Evolutionary conservation across 176 grass and related monocot genomes (phyloP), one percentile per base, ranked within the genome.

Genomic region (Bothriochloa decipiens): DNA sequence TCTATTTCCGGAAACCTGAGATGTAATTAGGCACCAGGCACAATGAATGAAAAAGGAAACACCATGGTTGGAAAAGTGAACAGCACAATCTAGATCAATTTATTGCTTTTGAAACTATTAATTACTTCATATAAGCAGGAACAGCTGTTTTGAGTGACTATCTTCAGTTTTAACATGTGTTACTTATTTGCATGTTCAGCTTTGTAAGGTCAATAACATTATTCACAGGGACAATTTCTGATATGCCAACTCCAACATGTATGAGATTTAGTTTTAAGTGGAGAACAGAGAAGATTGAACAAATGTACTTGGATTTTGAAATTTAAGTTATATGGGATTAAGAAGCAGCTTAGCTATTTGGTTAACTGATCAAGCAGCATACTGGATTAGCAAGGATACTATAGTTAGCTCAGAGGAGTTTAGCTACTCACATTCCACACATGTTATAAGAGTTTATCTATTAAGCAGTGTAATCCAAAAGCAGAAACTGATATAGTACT

Each of bases 331-430:
- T 25, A 36, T 18, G 41, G 27, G 4, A 52, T 36, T 71, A 7
- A 33, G 8, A 26, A 62, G 60, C 18, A 43, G 35, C 8, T 69
- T 18, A 58, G 23, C 39, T 32, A 73, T 62, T 82, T 73, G 17
- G 25, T 72, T 49, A 64, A 40, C 18, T 49, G 40, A 52, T 74
- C 18, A 83, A 70, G 22, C 74, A 78, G 40, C 33, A 60, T 42
- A 20, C 22, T 33, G 18, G 37, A 3, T n/a, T 17, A 77, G 55
- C 42, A 76, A 77, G 64, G 16, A 16, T 62, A 69, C 36, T 15
- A n/a, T 61, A 74, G 39, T 53, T 23, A 69, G 15, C 26, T 64
- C n/a, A 50, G 32, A 41, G n/a, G 35, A 40, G 14, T 62, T 78
- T 46, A 79, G 61, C n/a, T 22, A 65, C 63, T 43, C 5, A 20